Evolutionary conservation across 768 basidiomycete species (phyloP).

Genomic region (Russula dissimulans): DNA sequence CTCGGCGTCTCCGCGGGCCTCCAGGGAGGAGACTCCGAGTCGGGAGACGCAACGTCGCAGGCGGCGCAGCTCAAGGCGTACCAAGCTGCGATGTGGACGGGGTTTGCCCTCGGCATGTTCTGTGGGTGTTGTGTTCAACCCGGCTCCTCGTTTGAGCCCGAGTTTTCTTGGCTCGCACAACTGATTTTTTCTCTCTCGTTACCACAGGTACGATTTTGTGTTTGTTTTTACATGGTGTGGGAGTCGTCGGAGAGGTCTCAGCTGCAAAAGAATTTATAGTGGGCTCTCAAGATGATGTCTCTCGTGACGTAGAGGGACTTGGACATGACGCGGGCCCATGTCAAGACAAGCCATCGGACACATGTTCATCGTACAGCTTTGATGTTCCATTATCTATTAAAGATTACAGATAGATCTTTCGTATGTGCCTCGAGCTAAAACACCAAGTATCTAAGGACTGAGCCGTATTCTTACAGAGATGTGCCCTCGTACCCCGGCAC

Average conservation of each 20-base stretch:
- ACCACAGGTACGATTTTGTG: slow-evolving; percentile 8
- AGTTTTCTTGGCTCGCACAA: too few relatives aligned
- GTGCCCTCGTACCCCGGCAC: too few relatives aligned
- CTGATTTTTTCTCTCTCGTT: too few relatives aligned
- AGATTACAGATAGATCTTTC: too few relatives aligned
- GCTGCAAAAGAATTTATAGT: slow-evolving; percentile 15
- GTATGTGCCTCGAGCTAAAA: too few relatives aligned
- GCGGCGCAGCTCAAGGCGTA: slow-evolving; percentile 44
- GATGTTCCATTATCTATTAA: too few relatives aligned
- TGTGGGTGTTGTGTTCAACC: slow-evolving; percentile 31
- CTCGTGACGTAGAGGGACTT: neutral
- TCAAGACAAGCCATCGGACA: neutral
- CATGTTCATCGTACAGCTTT: neutral
- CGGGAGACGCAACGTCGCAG: slow-evolving; percentile 24
- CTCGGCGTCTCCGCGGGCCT: slow-evolving; percentile 28
- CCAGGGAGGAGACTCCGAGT: too few relatives aligned
- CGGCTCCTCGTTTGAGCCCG: too few relatives aligned
- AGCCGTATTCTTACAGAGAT: too few relatives aligned
- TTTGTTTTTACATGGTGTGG: slow-evolving; percentile 30
- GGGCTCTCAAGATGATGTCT: neutral
- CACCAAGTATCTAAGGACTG: too few relatives aligned
- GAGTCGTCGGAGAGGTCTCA: slow-evolving; percentile 19
- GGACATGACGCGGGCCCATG: neutral
- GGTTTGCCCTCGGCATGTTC: slow-evolving; percentile 50
- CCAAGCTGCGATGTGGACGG: slow-evolving; percentile 54